Conservation (phyloP, 306 rosid genomes). For the Canavalia gladiata region DNA sequence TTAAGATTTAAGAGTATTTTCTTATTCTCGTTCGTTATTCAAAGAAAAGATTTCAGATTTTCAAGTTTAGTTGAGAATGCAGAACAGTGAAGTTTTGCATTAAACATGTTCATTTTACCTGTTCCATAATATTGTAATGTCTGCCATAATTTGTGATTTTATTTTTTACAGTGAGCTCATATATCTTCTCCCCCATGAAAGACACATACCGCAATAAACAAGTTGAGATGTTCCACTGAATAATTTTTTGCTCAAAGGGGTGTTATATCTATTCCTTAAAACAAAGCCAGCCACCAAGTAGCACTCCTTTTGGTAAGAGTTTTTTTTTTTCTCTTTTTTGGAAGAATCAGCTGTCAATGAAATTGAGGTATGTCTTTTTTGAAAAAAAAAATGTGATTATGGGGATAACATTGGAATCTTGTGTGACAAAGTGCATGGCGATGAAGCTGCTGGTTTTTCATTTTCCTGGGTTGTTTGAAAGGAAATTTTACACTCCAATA, state of each 20-base stretch:
- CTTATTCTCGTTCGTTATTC: neutral
- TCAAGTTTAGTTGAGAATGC: neutral
- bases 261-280: neutral
- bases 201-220: neutral
- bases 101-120: neutral
- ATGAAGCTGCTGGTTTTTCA: neutral
- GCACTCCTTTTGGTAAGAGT: neutral
- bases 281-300: neutral
- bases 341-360: neutral
- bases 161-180: neutral
- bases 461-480: neutral
- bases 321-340: neutral
- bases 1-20: slow-evolving; percentile 21
- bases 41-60: slow-evolving; percentile 15
- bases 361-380: neutral
- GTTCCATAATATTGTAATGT: slow-evolving; percentile 8
- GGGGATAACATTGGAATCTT: neutral
- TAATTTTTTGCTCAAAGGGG: neutral
- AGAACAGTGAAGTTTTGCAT: neutral
- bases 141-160: neutral
- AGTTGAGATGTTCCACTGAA: neutral
- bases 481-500: neutral
- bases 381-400: neutral
- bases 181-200: neutral
- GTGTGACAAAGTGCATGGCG: neutral